A percentile compares a stretch with the other conserved stretches of the same genome.
These are phyloP conservation scores for Ambrosiella xylebori DNA, from an alignment of 2,329 filamentous ascomycete species.

Conservation along the genomic window DNA sequence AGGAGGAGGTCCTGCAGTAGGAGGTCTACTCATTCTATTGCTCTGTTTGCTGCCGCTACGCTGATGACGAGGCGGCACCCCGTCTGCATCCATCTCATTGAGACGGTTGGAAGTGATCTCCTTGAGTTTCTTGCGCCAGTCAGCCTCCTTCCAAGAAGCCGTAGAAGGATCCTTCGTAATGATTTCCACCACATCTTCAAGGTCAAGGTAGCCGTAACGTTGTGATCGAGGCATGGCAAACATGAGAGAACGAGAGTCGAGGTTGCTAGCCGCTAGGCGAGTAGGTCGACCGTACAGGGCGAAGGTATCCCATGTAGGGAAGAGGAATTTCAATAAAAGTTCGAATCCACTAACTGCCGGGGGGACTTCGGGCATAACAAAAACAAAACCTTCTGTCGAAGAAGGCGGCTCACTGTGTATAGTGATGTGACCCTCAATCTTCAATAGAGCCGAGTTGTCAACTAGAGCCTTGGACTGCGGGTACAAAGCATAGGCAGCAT, in stretches of 20 bases:
- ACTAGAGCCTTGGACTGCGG: conserved; percentile 87
- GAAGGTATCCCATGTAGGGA: conserved; percentile 89
- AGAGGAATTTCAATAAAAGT: conserved; percentile 82
- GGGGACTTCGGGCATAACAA: conserved; percentile 89
- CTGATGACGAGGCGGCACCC: conserved; percentile 22
- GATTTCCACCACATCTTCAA: conserved; percentile 64
- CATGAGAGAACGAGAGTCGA: conserved; percentile 84
- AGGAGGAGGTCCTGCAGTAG: conserved; percentile 20
- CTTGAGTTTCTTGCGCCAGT: conserved; percentile 82
- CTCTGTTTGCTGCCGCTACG: conserved; percentile 41
- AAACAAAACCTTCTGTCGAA: conserved; percentile 81
- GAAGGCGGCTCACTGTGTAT: conserved; percentile 67
- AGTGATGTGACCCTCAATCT: conserved; percentile 79
- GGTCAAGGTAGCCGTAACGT: conserved; percentile 79
- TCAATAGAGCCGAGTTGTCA: conserved; percentile 83
- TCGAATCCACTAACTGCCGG: conserved; percentile 90
- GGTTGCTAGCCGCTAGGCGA: conserved; percentile 68
- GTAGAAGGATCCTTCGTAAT: conserved; percentile 60
- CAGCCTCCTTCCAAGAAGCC: conserved; percentile 60
- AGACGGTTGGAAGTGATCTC: conserved; percentile 71
- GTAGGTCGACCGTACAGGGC: conserved; percentile 77
- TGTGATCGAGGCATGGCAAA: conserved; percentile 88
- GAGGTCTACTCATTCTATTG: conserved; percentile 32
- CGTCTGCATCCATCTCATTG: conserved; percentile 40
- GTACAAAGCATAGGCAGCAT: conserved; percentile 87